Evolutionary conservation across 2,329 filamentous ascomycete species (phyloP).

Genomic region (Pestalotiopsis sp.): DNA sequence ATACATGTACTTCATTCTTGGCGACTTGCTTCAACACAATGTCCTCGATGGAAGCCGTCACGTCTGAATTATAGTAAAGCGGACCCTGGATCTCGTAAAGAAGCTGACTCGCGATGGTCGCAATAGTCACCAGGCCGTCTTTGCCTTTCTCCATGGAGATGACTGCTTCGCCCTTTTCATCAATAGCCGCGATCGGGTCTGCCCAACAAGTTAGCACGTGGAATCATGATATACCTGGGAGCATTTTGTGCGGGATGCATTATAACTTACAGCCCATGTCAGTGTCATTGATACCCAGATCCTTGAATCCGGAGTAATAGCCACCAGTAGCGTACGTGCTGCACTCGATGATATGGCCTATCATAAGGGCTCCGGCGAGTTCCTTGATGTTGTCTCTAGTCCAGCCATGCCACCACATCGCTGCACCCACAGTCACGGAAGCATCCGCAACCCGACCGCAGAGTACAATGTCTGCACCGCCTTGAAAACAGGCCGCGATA

Average conservation of each 20-base stretch:
- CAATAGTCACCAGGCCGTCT: constrained; percentile 24
- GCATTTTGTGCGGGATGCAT: not conserved
- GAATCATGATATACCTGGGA: not conserved
- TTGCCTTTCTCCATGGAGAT: constrained; percentile 23
- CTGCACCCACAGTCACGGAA: constrained; percentile 44
- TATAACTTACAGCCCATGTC: constrained; percentile 35
- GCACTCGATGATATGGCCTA: constrained; percentile 47
- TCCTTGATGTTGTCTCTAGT: constrained; percentile 39
- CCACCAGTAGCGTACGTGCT: constrained; percentile 44
- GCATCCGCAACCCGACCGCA: constrained; percentile 42
- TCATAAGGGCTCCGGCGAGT: constrained; percentile 43
- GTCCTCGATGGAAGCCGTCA: constrained; percentile 36
- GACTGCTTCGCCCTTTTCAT: not conserved
- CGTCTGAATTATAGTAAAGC: constrained; percentile 46
- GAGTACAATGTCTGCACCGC: constrained; percentile 40
- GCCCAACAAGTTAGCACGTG: not conserved
- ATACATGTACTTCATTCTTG: constrained; percentile 29
- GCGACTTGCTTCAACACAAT: constrained; percentile 40
- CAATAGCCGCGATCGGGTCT: constrained; percentile 13
- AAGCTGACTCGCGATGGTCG: constrained; percentile 39
- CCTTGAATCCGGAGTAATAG: constrained; percentile 48
- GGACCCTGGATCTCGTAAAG: constrained; percentile 49
- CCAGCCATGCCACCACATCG: constrained; percentile 50
- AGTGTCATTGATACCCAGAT: constrained; percentile 12
- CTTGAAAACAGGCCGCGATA: constrained; percentile 35